phyloP scores from a whole-genome alignment of 441 rosid species.

The Sinapis alba region DNA sequence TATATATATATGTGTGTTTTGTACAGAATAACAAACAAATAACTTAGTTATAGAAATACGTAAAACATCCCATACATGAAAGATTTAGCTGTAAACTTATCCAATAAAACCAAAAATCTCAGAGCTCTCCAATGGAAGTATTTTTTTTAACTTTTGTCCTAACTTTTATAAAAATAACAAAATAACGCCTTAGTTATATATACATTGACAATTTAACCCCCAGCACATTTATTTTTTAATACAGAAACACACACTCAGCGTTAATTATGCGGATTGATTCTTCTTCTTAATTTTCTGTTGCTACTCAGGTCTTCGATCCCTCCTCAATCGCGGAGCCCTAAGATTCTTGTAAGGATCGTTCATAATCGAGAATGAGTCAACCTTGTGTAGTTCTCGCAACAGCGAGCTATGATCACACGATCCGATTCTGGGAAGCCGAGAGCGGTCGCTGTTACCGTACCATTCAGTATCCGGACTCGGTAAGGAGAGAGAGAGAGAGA shows the following conservation, averaged over 20 bases:
- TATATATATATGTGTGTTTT: no score
- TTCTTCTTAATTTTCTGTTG: background rate
- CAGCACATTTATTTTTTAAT: background rate
- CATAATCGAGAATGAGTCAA: slow-evolving; percentile 58
- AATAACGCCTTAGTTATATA: background rate
- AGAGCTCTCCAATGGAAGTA: no score
- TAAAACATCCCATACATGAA: no score
- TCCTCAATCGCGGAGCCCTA: slow-evolving; percentile 20
- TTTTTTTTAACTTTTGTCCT: background rate
- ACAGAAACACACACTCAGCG: background rate
- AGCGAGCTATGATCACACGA: slow-evolving; percentile 92
- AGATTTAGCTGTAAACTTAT: no score
- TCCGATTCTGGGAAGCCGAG: slow-evolving; percentile 95
- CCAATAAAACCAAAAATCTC: no score
- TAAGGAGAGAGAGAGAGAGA: background rate
- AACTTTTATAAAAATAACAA: slow-evolving; percentile 4
- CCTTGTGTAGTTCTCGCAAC: slow-evolving; percentile 91
- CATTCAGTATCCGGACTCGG: slow-evolving; percentile 90
- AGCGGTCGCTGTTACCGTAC: slow-evolving; percentile 95
- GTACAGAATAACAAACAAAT: no score
- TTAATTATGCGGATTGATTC: background rate
- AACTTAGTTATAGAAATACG: no score
- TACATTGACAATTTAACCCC: slow-evolving; percentile 3
- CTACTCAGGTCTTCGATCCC: background rate
- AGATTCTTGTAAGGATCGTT: background rate